Conservation (phyloP, 345 rosid genomes). For the Leavenworthia alabamica region DNA sequence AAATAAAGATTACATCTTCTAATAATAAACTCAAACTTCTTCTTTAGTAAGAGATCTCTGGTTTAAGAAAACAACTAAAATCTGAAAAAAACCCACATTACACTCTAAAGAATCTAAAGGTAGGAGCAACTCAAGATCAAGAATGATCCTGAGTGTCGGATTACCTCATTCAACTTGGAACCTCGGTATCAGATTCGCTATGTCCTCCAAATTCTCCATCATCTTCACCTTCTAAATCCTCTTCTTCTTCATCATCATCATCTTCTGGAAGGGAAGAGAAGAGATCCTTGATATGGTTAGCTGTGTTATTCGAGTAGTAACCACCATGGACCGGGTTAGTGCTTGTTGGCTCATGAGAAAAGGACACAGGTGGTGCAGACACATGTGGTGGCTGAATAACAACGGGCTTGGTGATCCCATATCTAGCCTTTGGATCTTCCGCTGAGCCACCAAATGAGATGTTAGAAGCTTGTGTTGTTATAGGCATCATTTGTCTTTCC, state of each 20-base stretch:
- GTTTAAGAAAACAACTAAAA: conserved; percentile 11
- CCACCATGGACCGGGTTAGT: background rate
- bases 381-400: conserved; percentile 21
- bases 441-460: conserved; percentile 25
- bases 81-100: conserved; percentile 4
- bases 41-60: conserved; percentile 18
- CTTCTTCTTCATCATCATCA: conserved; percentile 18
- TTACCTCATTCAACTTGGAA: conserved; percentile 31
- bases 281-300: conserved; percentile 27
- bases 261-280: conserved; percentile 30
- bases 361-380: conserved; percentile 23
- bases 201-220: conserved; percentile 48
- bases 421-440: conserved; percentile 24
- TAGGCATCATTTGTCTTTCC: conserved; percentile 12
- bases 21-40: conserved; percentile 12
- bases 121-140: conserved; percentile 10
- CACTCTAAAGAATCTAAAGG: conserved; percentile 14
- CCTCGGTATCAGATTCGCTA: conserved; percentile 47
- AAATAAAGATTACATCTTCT: conserved; percentile 18
- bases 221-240: conserved; percentile 27
- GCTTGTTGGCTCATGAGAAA: conserved; percentile 24
- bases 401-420: conserved; percentile 19
- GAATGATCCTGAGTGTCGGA: background rate
- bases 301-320: conserved; percentile 28
- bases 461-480: conserved; percentile 20